Evolutionary conservation across 257 asterid genomes (phyloP), one percentile per base, ranked within the genome.

Genomic region (Jacaranda copaia): DNA sequence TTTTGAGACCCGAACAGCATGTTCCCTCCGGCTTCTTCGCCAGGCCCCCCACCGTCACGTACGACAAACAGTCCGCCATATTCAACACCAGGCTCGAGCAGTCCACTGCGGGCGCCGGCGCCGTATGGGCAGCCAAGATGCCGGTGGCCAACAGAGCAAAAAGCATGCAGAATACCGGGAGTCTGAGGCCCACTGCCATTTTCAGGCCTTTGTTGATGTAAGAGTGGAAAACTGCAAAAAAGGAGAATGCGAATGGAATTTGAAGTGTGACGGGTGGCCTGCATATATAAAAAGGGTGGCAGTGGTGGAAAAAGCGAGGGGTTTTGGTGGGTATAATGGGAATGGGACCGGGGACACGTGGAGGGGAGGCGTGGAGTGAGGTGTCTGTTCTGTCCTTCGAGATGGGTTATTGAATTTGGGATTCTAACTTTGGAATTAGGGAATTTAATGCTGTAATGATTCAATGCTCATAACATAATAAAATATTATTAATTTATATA

Each of bases 101-200:
- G 79, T 92, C 98, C 40, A 38, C 92, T 9, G 93, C 90, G 15
- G 98, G 94, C 3, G 97, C 87, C 39, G 98, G 97, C 40, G 98
- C 96, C 4, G 85, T 32, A 9, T 60, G 82, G 45, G 81, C 79
- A n/a, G 97, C 90, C 4, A 80, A 10, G 12, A 85, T 75, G 19
- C 15, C 9, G 69, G 60, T 76, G 39, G 73, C 48, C 8, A 32
- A 32, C 40, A 67, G 20, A 12, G 81, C 68, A 15, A 72, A 10
- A 12, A 76, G 40, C 66, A 76, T 32, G 80, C 77, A 81, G 69
- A 68, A 11, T 48, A 79, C 8, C 1, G 76, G 69, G 18, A 53
- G 12, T 57, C 36, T 25, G 52, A 39, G 56, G 53, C 8, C 8
- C 38, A 36, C 25, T 4, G 81, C 79, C 89, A 80, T 85, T 82